Evolutionary conservation across 805 yeast genomes (phyloP).

Genomic region (Saccharomycopsis sp.): DNA sequence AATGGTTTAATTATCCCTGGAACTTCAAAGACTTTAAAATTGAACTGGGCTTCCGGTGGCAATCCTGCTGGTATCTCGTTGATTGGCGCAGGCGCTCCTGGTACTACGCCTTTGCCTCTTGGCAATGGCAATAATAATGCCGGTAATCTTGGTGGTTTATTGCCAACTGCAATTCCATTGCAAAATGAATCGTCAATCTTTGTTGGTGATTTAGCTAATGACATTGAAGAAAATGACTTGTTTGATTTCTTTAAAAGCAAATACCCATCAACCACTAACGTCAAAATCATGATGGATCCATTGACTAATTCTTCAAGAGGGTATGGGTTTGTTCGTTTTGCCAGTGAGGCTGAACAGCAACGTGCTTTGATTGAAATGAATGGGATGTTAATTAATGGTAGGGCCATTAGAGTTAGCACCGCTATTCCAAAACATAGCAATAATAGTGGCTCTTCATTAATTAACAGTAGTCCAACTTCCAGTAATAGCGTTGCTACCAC

Average conservation of each 20-base stretch:
- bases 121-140: conserved; percentile 11
- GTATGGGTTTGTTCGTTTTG: conserved; percentile 83
- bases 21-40: conserved; percentile 48
- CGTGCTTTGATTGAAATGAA: conserved; percentile 76
- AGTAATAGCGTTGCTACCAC: too few species aligned
- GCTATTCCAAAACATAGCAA: conserved; percentile 46
- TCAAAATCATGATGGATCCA: conserved; percentile 72
- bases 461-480: conserved; percentile 22
- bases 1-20: conserved; percentile 70
- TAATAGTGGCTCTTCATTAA: conserved; percentile 4
- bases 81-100: too few species aligned
- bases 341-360: conserved; percentile 57
- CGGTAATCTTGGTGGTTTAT: conserved; percentile 9
- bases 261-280: conserved; percentile 69
- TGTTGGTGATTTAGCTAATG: conserved; percentile 78
- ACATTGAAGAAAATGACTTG: conserved; percentile 59
- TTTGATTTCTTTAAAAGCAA: conserved; percentile 59
- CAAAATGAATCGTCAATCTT: conserved; percentile 59
- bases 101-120: too few species aligned
- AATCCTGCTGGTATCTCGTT: too few species aligned
- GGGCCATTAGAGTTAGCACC: conserved; percentile 72
- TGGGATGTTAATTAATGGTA: conserved; percentile 61
- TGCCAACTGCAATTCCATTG: neutral
- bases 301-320: conserved; percentile 68
- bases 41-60: conserved; percentile 76